A percentile compares a stretch with the other conserved stretches of the same genome.
Conservation (phyloP, 2,329 filamentous ascomycete genomes). For the Hypoxylon sp. region DNA sequence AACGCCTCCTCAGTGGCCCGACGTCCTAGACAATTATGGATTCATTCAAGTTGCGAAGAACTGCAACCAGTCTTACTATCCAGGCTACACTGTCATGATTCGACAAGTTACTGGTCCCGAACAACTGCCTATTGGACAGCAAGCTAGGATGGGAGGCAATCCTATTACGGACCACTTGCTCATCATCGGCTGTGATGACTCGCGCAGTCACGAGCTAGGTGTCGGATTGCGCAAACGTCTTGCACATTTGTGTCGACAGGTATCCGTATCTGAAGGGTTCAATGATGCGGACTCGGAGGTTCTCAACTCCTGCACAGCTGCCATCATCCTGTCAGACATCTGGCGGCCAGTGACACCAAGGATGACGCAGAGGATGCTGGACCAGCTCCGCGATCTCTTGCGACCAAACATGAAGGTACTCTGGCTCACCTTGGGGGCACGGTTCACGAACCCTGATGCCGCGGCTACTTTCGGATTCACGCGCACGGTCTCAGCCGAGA, state of each 20-base stretch:
- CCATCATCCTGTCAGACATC: constrained; percentile 58
- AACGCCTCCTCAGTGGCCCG: constrained; percentile 56
- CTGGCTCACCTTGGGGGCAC: constrained; percentile 49
- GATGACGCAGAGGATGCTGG: constrained; percentile 55
- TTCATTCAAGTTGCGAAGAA: constrained; percentile 55
- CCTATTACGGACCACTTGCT: constrained; percentile 51
- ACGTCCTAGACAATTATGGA: constrained; percentile 54
- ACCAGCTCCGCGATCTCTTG: constrained; percentile 48
- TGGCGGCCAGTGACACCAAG: constrained; percentile 55
- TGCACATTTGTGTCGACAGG: constrained; percentile 35
- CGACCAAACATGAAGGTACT: constrained; percentile 46
- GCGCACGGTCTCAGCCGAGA: constrained; percentile 53
- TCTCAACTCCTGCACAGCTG: constrained; percentile 51
- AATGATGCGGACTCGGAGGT: constrained; percentile 48
- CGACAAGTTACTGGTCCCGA: constrained; percentile 55
- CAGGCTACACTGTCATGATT: constrained; percentile 57
- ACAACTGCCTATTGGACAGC: constrained; percentile 40
- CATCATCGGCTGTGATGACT: constrained; percentile 52
- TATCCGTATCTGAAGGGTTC: constrained; percentile 46
- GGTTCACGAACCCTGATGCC: constrained; percentile 47
- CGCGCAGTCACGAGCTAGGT: constrained; percentile 43
- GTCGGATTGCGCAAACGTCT: constrained; percentile 47
- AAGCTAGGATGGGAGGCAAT: constrained; percentile 3
- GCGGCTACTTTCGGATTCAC: constrained; percentile 53
- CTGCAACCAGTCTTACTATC: constrained; percentile 54